A percentile compares a stretch with the other conserved stretches of the same genome.
phyloP scores from a whole-genome alignment of 1,139 yeast genomes.

The Protomyces arabidopsidicola region DNA sequence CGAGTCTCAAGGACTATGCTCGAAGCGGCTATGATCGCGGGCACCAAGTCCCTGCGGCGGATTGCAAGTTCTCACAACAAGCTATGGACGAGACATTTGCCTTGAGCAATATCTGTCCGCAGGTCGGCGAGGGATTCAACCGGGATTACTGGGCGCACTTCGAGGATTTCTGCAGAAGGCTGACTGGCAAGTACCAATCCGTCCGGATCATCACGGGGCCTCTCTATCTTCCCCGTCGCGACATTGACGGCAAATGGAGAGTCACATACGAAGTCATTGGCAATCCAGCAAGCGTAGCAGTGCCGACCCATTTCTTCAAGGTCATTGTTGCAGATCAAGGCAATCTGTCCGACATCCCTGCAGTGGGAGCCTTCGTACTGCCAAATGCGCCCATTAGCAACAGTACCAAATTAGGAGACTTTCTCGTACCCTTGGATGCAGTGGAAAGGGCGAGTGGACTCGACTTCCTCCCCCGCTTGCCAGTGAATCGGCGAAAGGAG shows the following conservation, averaged over 20 bases:
- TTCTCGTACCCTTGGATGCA: slow-evolving; percentile 86
- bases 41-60: slow-evolving; percentile 82
- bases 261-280: slow-evolving; percentile 88
- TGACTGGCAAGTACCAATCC: slow-evolving; percentile 61
- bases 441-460: slow-evolving; percentile 69
- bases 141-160: slow-evolving; percentile 97
- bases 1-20: slow-evolving; percentile 74
- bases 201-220: slow-evolving; percentile 94
- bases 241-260: slow-evolving; percentile 71
- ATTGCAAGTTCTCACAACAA: slow-evolving; percentile 78
- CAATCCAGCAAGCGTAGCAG: slow-evolving; percentile 93
- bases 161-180: slow-evolving; percentile 77
- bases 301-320: slow-evolving; percentile 95
- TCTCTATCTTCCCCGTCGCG: slow-evolving; percentile 71
- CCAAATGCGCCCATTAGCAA: slow-evolving; percentile 79
- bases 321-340: slow-evolving; percentile 71
- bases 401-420: slow-evolving; percentile 60
- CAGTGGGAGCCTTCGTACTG: slow-evolving; percentile 87
- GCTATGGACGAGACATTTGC: slow-evolving; percentile 95
- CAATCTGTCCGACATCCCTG: slow-evolving; percentile 49
- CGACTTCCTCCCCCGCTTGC: slow-evolving; percentile 67
- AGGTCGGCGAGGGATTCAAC: slow-evolving; percentile 95
- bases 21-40: slow-evolving; percentile 96
- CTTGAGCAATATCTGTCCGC: slow-evolving; percentile 90
- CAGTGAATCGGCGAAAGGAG: slow-evolving; percentile 55